These are phyloP conservation scores for Talaromyces atroroseus DNA, from an alignment of 2,329 filamentous ascomycete genomes.

Conservation along the genomic window DNA sequence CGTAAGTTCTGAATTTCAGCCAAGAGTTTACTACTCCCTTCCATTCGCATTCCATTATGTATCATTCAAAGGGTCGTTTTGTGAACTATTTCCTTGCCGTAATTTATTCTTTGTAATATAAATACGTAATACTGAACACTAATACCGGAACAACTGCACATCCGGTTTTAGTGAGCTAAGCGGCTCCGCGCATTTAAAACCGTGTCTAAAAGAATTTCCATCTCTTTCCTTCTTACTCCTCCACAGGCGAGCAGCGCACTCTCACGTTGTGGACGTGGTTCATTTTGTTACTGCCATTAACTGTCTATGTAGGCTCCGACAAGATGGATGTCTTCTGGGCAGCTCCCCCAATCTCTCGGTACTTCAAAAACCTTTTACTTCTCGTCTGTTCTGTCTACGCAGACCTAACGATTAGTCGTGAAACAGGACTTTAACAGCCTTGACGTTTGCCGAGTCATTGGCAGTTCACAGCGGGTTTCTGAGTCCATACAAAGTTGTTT, in stretches of 20 bases:
- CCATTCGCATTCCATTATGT: not conserved
- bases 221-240: not conserved
- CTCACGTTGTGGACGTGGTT: not conserved
- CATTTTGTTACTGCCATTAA: not conserved
- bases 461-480: constrained; percentile 56
- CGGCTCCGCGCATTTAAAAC: constrained; percentile 9
- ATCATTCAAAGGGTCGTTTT: too few species aligned
- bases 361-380: constrained; percentile 25
- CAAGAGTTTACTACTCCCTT: too few species aligned
- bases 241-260: not conserved
- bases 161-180: not conserved
- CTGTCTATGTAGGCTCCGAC: not conserved
- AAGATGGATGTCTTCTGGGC: constrained; percentile 59
- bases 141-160: constrained; percentile 6
- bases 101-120: not conserved
- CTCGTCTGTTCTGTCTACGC: not conserved
- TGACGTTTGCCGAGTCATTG: constrained; percentile 58
- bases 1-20: not conserved
- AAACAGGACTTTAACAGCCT: constrained; percentile 61
- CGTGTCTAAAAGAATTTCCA: constrained; percentile 1
- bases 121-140: not conserved
- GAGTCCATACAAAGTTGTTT: constrained; percentile 49
- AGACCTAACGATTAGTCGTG: constrained; percentile 42
- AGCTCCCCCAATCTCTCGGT: constrained; percentile 63
- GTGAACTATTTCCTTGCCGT: not conserved